phyloP scores from a whole-genome alignment of 2,329 filamentous ascomycete genomes.

The Penicillium sp. region DNA sequence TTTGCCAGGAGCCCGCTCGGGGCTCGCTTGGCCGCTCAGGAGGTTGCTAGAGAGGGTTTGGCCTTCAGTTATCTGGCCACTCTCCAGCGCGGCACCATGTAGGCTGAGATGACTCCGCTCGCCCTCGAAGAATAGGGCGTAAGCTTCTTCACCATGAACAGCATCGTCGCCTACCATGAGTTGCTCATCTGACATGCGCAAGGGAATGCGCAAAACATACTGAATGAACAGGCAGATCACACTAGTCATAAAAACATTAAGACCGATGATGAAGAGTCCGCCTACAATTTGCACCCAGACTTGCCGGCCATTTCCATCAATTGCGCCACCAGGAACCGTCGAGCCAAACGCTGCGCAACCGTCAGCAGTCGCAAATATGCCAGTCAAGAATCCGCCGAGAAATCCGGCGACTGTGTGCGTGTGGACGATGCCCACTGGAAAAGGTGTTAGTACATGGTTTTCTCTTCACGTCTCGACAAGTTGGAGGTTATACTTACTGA shows the following conservation, averaged over 20 bases:
- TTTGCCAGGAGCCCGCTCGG: neutral
- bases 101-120: constrained; percentile 17
- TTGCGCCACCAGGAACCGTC: constrained; percentile 45
- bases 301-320: constrained; percentile 49
- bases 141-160: constrained; percentile 47
- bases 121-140: constrained; percentile 19
- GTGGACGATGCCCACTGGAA: constrained; percentile 44
- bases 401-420: constrained; percentile 48
- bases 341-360: constrained; percentile 47
- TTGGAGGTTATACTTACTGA: constrained; percentile 5
- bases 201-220: constrained; percentile 45
- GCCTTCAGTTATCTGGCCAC: constrained; percentile 13
- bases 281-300: constrained; percentile 50
- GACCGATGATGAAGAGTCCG: constrained; percentile 48
- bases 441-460: neutral
- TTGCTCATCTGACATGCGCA: constrained; percentile 47
- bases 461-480: neutral
- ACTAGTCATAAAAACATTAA: constrained; percentile 50
- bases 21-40: neutral
- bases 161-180: constrained; percentile 47
- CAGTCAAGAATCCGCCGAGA: constrained; percentile 44
- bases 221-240: constrained; percentile 51
- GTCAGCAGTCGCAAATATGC: constrained; percentile 46
- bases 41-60: neutral
- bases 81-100: constrained; percentile 11